Evolutionary conservation across 2,329 filamentous ascomycete genomes (phyloP).

Genomic region (Macrophomina tecta): DNA sequence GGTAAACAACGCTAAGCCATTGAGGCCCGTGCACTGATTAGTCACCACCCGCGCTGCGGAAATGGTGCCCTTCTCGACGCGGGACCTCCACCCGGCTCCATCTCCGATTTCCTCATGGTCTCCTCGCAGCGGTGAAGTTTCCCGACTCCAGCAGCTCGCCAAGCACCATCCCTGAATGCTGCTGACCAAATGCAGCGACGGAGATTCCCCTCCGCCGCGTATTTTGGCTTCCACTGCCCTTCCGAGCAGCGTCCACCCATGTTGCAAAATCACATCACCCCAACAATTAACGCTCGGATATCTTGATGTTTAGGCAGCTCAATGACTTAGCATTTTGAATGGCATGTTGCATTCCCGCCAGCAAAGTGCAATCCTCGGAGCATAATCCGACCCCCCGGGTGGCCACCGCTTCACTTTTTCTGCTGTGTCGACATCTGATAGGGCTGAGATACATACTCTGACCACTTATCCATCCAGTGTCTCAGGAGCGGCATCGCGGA

Average conservation of each 20-base stretch:
- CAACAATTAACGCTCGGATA: neutral
- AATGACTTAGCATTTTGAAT: neutral
- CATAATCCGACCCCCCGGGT: neutral
- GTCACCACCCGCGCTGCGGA: neutral
- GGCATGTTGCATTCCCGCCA: neutral
- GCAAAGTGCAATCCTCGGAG: neutral
- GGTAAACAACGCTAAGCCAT: slow-evolving; percentile 27
- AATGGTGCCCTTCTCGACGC: neutral
- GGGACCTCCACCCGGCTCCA: neutral
- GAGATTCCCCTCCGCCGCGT: neutral
- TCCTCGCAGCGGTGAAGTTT: neutral
- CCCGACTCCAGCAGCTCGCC: neutral
- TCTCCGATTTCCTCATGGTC: neutral
- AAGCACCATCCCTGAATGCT: neutral
- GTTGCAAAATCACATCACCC: neutral
- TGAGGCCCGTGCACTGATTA: slow-evolving; percentile 10
- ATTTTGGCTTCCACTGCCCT: neutral
- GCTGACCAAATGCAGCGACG: neutral
- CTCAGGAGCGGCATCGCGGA: neutral
- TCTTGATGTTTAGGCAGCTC: neutral
- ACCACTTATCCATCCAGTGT: neutral
- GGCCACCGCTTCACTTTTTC: neutral
- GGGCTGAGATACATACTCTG: neutral
- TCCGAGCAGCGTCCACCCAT: neutral
- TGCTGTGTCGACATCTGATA: neutral